Evolutionary conservation across 1,139 yeast species (phyloP).

Genomic region (Zhuliangozyma blackwelliae): DNA sequence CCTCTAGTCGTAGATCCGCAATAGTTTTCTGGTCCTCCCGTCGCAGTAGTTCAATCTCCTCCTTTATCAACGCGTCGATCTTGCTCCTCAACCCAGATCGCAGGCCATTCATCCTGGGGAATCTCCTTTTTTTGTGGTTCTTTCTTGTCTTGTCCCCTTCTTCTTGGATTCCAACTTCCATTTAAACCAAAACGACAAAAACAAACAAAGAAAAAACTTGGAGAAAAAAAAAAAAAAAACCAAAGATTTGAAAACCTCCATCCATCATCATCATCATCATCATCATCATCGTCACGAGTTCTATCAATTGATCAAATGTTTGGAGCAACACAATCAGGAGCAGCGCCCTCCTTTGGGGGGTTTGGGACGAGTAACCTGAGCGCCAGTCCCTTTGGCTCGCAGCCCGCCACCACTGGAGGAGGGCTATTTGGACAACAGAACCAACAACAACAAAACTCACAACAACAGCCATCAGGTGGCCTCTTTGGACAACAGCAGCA

Average conservation of each 20-base stretch:
- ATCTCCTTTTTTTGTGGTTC: too few species aligned
- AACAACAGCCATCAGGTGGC: slow-evolving; percentile 1
- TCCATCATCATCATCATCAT: slow-evolving; percentile 1
- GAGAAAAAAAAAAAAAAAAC: too few species aligned
- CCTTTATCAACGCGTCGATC: not conserved
- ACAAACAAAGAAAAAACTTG: not conserved
- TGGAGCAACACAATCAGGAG: slow-evolving; percentile 13
- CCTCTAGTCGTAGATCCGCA: not conserved
- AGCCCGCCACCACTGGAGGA: slow-evolving; percentile 11
- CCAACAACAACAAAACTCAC: slow-evolving; percentile 1
- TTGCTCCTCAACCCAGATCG: not conserved
- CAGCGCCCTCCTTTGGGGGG: slow-evolving; percentile 15
- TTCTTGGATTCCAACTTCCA: not conserved
- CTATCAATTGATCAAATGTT: slow-evolving; percentile 11
- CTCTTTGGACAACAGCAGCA: slow-evolving; percentile 10
- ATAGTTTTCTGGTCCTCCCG: not conserved
- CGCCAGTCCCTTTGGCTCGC: slow-evolving; percentile 18
- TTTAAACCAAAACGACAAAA: not conserved
- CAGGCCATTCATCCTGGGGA: too few species aligned
- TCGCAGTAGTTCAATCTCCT: not conserved
- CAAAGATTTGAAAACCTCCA: too few species aligned
- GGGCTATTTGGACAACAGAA: slow-evolving; percentile 13
- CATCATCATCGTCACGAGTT: not conserved
- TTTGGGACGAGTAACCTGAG: slow-evolving; percentile 15
- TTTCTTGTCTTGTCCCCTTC: too few species aligned